Base-by-base conservation (phyloP, 208 protist species). In the Leishmania mexicana region DNA sequence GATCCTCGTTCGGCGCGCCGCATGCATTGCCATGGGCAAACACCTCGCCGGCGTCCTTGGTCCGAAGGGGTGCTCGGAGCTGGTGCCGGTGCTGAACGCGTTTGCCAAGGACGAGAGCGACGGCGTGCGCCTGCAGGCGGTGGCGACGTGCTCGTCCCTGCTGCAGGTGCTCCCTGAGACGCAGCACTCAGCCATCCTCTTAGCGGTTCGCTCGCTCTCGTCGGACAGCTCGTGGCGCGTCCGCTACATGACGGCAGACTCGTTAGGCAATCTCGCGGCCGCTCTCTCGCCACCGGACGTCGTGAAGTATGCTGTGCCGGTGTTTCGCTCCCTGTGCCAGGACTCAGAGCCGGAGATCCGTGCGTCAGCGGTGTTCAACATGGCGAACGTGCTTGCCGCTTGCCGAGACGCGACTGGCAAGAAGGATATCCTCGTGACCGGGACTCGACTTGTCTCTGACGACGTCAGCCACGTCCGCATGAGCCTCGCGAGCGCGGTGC, bases 221-320 rank as follows among this genome's bases (percentile, higher is more conserved):
- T 68, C 80, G 7, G 99, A 99, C 90, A 97, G 89, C 87, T 98
- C 97, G 13, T 99, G 99, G 99, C 95, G 99, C 24, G 99, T 99
- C 60, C 95, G 99, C 11, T 99, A 99, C 90, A 99, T 99, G 96
- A 94, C 97, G 28, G 99, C 99, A 17, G 98, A 99, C 83, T 90
- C 96, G n/a, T 95, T 99, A 67, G 92, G 95, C 60, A 83, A 76
- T 78, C 85, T 97, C 53, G 88, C 93, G 13, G 83, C 73, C 38
- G 90, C 85, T n/a, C 85, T 94, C 38, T 85, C 91, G 17, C 79
- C 87, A n/a, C 79, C 88, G 15, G 93, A 96, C 78, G 90, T 94
- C 24, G 85, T 83, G 28, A 92, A 90, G 81, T 88, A 92, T 74
- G 86, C 89, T 58, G 88, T 94, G 74, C 95, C 90, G 28, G 83